phyloP scores from a whole-genome alignment of 805 yeast species.

The Candida taoyuanica region DNA sequence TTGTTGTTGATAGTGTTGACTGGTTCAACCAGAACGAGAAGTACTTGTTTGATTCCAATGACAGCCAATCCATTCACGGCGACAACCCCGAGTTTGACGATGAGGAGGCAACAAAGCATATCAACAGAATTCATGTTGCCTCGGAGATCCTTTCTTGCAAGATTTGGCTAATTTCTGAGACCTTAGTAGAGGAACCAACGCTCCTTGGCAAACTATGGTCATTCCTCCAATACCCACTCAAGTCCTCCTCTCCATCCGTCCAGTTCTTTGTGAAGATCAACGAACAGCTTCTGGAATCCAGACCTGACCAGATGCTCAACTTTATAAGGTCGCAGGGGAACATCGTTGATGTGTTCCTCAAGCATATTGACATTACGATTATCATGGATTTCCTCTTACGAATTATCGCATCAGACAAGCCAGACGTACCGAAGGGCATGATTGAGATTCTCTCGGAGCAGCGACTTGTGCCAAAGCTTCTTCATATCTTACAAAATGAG shows the following conservation, averaged over 20 bases:
- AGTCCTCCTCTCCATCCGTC: slow-evolving; percentile 66
- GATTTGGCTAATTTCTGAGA: slow-evolving; percentile 87
- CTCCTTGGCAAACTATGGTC: slow-evolving; percentile 74
- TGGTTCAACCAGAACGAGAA: slow-evolving; percentile 31
- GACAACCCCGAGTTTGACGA: slow-evolving; percentile 12
- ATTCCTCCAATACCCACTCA: slow-evolving; percentile 51
- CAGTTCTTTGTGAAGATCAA: slow-evolving; percentile 83
- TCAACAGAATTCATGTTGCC: slow-evolving; percentile 49
- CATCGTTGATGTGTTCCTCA: slow-evolving; percentile 65
- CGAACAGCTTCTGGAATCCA: slow-evolving; percentile 80
- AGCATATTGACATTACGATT: slow-evolving; percentile 84
- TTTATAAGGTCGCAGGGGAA: slow-evolving; percentile 45
- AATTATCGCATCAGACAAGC: slow-evolving; percentile 87
- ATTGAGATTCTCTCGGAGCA: slow-evolving; percentile 75
- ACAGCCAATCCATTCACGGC: slow-evolving; percentile 5
- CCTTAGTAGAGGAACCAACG: slow-evolving; percentile 68
- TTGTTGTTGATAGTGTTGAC: slow-evolving; percentile 36
- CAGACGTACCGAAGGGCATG: slow-evolving; percentile 84
- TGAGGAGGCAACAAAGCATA: slow-evolving; percentile 20
- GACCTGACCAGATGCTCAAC: slow-evolving; percentile 58
- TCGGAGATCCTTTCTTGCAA: slow-evolving; percentile 87
- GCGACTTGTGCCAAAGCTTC: slow-evolving; percentile 59
- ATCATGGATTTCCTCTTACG: slow-evolving; percentile 87
- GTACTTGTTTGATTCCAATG: slow-evolving; percentile 10
- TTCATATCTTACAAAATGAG: slow-evolving; percentile 63